Conservation (phyloP, 148 eudicot species). For the Hydrangea macrophylla region DNA sequence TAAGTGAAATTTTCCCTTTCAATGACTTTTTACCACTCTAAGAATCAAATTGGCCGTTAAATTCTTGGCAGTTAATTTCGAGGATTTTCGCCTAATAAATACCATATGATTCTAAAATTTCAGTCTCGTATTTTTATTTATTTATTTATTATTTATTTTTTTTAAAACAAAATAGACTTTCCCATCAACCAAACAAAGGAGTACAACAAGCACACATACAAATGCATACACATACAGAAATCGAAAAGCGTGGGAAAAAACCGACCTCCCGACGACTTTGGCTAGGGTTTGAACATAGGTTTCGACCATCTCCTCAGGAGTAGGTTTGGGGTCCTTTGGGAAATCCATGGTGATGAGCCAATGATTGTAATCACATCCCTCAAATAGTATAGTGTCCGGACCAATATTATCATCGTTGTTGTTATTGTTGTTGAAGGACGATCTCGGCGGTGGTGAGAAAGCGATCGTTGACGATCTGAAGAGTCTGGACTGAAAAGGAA, state of each 20-base stretch:
- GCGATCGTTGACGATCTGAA: constrained; percentile 24
- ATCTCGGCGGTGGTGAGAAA: constrained; percentile 23
- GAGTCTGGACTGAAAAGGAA: constrained; percentile 5
- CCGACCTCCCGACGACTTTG: constrained; percentile 76
- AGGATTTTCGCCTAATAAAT: no score
- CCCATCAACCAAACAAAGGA: no score
- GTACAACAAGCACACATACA: no score
- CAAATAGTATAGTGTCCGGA: constrained; percentile 70
- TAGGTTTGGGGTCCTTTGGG: constrained; percentile 52
- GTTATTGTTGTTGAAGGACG: constrained; percentile 5
- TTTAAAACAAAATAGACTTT: no score
- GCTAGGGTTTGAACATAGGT: constrained; percentile 77
- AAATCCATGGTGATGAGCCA: constrained; percentile 89
- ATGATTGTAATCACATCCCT: constrained; percentile 93
- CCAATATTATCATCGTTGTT: constrained; percentile 47
- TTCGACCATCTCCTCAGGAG: constrained; percentile 68
- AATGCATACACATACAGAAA: background rate
- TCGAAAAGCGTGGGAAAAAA: background rate
- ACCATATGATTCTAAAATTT: no score
- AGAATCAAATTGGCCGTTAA: no score
- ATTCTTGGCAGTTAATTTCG: no score
- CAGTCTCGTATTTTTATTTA: no score
- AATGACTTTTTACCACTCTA: no score
- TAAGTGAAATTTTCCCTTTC: no score
- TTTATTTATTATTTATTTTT: no score